Base-by-base conservation (phyloP, 2,329 filamentous ascomycete genomes). In the Aspergillus tubingensis region DNA sequence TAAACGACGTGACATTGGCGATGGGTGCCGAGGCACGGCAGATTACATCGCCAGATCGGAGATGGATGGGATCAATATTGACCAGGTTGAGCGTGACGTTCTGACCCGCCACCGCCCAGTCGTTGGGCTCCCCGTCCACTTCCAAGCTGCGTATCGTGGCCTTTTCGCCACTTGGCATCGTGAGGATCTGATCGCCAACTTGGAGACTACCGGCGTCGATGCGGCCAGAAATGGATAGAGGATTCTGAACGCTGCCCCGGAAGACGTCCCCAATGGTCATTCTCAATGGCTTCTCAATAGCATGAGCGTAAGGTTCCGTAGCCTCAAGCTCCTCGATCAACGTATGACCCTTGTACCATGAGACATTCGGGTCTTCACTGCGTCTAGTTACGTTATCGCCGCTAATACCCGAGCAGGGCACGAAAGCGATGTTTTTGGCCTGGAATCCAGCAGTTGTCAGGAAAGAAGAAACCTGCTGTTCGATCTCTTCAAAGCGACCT, bases 81-180 rank as follows among this genome's bases (percentile, higher is more conserved):
- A 87, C 83, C 52, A 99, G 83, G 66, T 96, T 90, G n/a, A 99
- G 80, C 0, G 88, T 89, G 15, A 91, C 86, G 61, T 95, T 96
- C 71, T 98, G 92, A 1, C 94, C 94, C 0, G 94, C 93, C 13
- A 97, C 92, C 0, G 91, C 92, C 92, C 92, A 99, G 61, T 96
- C 92, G 11, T 84, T 85, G 1, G 85, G 79, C 54, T 90, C 85
- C 21, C 86, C 84, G 72, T 94, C 89, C 8, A 92, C 84, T 73
- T 95, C 88, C 51, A 99, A 82, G 3, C 86, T 89, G 73, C 94
- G 96, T 74, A 98, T 85, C 54, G 86, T 87, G 1, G 91, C 93
- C 39, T 85, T 88, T 72, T 97, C 90, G 23, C 88, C 88, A 57
- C 90, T 91, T 0, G 95, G 95, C 74, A 96, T 89, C 2, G 91